Conservation (phyloP, 2,329 filamentous ascomycete genomes). For the Hypoxylon sp. region DNA sequence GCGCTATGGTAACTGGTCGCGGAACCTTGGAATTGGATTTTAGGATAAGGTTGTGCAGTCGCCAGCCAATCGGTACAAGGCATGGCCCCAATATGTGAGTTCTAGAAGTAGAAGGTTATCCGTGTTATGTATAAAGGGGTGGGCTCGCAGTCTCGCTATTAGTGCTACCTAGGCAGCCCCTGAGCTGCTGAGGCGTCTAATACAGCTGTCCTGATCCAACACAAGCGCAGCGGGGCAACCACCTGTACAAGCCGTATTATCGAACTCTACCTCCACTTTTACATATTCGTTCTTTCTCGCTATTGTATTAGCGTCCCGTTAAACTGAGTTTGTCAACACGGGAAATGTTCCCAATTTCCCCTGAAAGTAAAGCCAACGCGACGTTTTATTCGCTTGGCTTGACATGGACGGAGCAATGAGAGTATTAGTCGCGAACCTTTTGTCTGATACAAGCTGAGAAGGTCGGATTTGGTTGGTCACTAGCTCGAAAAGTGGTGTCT, state of each 20-base stretch:
- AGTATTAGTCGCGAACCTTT: not conserved
- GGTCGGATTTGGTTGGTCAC: slow-evolving; percentile 22
- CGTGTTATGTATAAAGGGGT: slow-evolving; percentile 33
- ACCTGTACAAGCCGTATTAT: not conserved
- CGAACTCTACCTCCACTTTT: slow-evolving; percentile 15
- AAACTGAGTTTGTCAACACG: slow-evolving; percentile 28
- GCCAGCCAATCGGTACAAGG: slow-evolving; percentile 35
- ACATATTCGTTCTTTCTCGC: slow-evolving; percentile 17
- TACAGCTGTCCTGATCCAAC: slow-evolving; percentile 28
- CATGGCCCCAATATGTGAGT: slow-evolving; percentile 8
- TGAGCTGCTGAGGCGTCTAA: not conserved
- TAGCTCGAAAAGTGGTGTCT: slow-evolving; percentile 22
- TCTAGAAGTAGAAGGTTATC: slow-evolving; percentile 37
- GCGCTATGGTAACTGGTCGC: slow-evolving; percentile 9
- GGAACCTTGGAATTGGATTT: slow-evolving; percentile 36
- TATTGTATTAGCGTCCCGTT: slow-evolving; percentile 38
- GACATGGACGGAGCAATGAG: not conserved
- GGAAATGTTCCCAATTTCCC: slow-evolving; percentile 3
- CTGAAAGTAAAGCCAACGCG: slow-evolving; percentile 21
- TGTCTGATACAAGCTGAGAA: slow-evolving; percentile 2
- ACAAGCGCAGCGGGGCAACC: slow-evolving; percentile 14
- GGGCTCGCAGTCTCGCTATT: not conserved
- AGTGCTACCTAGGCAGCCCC: not conserved
- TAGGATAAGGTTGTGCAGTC: slow-evolving; percentile 37
- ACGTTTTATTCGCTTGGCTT: slow-evolving; percentile 25